Percentiles rank a stretch among this genome's conserved stretches.
Conservation (phyloP, 331 rosid genomes). For the Telfairia occidentalis region DNA sequence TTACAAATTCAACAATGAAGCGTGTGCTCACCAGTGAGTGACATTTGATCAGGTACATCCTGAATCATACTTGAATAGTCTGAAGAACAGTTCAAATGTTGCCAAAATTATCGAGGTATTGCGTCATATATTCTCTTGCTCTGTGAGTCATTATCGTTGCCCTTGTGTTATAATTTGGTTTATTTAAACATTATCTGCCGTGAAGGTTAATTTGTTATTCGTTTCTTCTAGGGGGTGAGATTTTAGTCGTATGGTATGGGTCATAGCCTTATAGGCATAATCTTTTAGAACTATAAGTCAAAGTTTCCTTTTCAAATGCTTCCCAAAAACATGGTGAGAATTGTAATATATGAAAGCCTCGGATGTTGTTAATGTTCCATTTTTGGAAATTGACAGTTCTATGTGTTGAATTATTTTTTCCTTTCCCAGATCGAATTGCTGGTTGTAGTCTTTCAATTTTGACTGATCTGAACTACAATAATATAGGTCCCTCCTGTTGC, state of each 20-base stretch:
- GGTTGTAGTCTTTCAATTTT: not conserved
- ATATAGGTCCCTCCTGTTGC: conserved; percentile 80
- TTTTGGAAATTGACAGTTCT: not conserved
- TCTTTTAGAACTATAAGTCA: not conserved
- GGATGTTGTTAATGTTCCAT: not conserved
- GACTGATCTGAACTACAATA: conserved; percentile 18
- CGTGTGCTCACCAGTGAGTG: conserved; percentile 7
- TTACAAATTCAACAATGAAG: not conserved
- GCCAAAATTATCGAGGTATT: conserved; percentile 75
- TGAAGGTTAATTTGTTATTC: not conserved
- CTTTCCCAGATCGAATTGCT: not conserved
- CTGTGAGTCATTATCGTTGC: not conserved
- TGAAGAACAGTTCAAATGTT: conserved; percentile 59
- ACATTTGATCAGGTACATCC: conserved; percentile 49
- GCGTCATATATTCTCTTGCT: not conserved
- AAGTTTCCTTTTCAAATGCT: not conserved
- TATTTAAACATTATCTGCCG: not conserved
- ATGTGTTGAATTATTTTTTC: not conserved
- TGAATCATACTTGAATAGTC: conserved; percentile 55
- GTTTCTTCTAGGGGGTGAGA: not conserved
- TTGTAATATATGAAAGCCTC: not conserved
- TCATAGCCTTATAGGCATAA: not conserved
- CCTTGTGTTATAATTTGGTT: not conserved
- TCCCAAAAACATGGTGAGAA: not conserved
- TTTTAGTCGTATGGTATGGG: not conserved